These are phyloP conservation scores for Whalleya microplaca DNA, from an alignment of 2,329 filamentous ascomycete genomes.

Conservation along the genomic window DNA sequence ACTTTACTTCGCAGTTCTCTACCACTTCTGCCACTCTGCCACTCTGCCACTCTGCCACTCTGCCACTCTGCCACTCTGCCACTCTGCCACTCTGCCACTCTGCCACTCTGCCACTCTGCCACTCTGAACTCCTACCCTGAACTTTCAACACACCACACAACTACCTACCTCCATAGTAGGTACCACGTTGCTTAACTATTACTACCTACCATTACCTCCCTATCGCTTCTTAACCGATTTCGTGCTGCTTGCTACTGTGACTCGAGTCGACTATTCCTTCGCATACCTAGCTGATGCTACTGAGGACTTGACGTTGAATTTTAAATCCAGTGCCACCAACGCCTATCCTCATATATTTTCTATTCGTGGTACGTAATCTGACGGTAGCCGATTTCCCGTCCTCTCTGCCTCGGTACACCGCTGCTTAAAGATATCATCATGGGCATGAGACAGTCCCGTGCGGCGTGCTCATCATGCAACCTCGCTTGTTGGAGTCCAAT, in stretches of 20 bases:
- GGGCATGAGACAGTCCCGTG: slow-evolving; percentile 16
- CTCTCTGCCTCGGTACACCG: slow-evolving; percentile 21
- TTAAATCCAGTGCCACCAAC: no score
- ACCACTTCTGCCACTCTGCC: not conserved
- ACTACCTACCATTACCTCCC: not conserved
- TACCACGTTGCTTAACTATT: no score
- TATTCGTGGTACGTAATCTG: not conserved
- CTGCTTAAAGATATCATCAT: slow-evolving; percentile 11
- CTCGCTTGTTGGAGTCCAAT: slow-evolving; percentile 35
- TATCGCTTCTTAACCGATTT: no score
- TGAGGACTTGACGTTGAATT: no score
- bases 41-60: no score
- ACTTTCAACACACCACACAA: no score
- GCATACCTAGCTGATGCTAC: no score
- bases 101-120: no score
- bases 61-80: not conserved
- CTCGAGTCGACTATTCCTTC: no score
- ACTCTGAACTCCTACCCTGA: no score
- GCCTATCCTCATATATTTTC: not conserved
- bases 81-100: not conserved
- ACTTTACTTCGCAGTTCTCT: slow-evolving; percentile 13
- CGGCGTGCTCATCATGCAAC: slow-evolving; percentile 30
- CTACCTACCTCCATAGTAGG: not conserved
- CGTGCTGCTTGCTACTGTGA: no score
- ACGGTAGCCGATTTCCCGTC: not conserved